Evolutionary conservation across 768 basidiomycete species (phyloP), one percentile per base, ranked within the genome.

Genomic region (Coprinellus micaceus): DNA sequence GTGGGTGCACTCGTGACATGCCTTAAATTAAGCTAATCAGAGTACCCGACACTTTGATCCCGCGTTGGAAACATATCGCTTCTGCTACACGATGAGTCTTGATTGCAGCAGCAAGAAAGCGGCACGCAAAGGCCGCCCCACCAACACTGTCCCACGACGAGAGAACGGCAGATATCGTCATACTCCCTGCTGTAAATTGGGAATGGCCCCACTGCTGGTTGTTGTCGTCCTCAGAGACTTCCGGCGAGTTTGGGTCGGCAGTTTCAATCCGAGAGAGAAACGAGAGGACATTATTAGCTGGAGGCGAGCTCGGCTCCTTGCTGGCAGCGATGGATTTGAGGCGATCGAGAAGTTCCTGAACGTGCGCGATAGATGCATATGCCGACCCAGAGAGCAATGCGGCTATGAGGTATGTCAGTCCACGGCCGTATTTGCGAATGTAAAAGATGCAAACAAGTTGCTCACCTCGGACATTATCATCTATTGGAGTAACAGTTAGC

Each of bases 131-230:
- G 13, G 41, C 10, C 6, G 19, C 21, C 11, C 7, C 21, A 6
- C 41, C 41, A 19, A 44, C 41, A 6, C 11, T 19, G 7, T 44
- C 19, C 41, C 41, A 44, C 11, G 11, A 13, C 41, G 11, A 11
- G 19, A 44, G 41, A 21, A 54, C 46, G 10, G 45, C 41, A 9
- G 41, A 24, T 19, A 25, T 43, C 10, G 3, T 54, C 25, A 56
- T 10, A 24, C 28, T 15, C 4, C 59, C 58, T 4, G 54, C 57
- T 21, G 58, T 63, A 24, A 60, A 63, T 49, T 64, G 63, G 7
- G 29, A 53, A 50, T 63, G 61, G 6, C 61, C 63, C 63, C 63
- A 64, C 9, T 30, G 21, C 36, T 12, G 19, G 48, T 59, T 50
- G 2, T 41, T 57, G 28, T 64, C 55, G 30, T 64, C 62, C 17